Base-by-base conservation (phyloP, 176 grass and related monocot species). In the Juncus inflexus region DNA sequence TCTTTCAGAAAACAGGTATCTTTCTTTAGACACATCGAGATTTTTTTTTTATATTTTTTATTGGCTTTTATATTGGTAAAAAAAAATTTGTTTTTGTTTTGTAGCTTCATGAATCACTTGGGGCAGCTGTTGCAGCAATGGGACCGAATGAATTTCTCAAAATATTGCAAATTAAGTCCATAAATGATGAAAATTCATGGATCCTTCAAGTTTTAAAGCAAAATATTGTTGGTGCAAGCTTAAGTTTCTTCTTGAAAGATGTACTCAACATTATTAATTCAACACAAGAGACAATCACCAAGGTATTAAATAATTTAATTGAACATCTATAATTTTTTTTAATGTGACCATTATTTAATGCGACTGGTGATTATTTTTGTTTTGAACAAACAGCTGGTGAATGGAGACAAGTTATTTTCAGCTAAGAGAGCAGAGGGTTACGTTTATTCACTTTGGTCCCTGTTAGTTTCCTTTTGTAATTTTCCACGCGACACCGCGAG, bases 401-500 rank as follows among this genome's bases (percentile, higher is more conserved):
- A 79, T 69, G 80, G 77, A 8, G 80, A 78, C 73, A 80, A 81
- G 42, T 80, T 89, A 68, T 92, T 79, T 76, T 99, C 88, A 1
- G 85, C 85, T 57, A 91, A 88, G 72, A 92, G 85, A 76, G 72
- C 85, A 43, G 85, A 91, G 86, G 88, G 94, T 65, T 86, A 89
- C 50, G 72, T 89, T 52, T 92, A 86, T 78, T 88, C 88, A 66
- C 80, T 99, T 42, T 92, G 94, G 94, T 80, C 88, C 42, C 83
- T 99, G 78, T 86, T 99, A 38, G 82, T 87, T 64, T 89, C 94
- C 45, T 99, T 78, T 69, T 99, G 94, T 67, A 99, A 99, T 69
- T 99, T 89, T 81, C 65, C 94, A 54, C 54, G 67, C 81, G 94
- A 99, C 52, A 89, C 77, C 28, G 72, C 80, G 61, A 86, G 61